A percentile compares a stretch with the other conserved stretches of the same genome.
Evolutionary conservation across 768 basidiomycete genomes (phyloP).

Genomic region (Vararia minispora): DNA sequence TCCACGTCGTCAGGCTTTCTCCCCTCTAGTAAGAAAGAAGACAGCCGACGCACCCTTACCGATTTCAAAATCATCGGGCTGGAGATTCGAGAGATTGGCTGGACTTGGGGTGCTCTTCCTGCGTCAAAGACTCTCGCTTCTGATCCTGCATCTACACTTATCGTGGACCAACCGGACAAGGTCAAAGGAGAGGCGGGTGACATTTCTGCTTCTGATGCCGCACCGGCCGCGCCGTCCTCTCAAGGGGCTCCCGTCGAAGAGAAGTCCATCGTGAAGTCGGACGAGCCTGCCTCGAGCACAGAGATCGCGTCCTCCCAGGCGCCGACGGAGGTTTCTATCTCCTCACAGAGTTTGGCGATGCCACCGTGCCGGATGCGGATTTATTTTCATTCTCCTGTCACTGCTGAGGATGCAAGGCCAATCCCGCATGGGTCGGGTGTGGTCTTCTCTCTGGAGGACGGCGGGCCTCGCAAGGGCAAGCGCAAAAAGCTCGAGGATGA

Average conservation of each 20-base stretch:
- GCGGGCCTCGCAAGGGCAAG: constrained; percentile 58
- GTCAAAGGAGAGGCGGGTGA: constrained; percentile 2
- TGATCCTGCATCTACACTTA: no score
- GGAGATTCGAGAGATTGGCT: constrained; percentile 69
- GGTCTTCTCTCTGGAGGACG: constrained; percentile 36
- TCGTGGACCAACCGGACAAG: constrained; percentile 1
- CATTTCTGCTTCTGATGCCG: constrained; percentile 1
- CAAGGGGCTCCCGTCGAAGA: background rate
- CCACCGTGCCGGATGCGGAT: constrained; percentile 78
- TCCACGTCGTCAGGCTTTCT: constrained; percentile 12
- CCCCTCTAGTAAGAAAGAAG: constrained; percentile 65
- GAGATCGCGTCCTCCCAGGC: no score
- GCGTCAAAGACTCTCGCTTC: constrained; percentile 15
- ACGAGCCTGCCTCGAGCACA: constrained; percentile 18
- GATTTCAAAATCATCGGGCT: constrained; percentile 97
- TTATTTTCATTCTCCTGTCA: constrained; percentile 86
- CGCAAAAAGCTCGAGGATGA: constrained; percentile 86
- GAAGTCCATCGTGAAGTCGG: constrained; percentile 1
- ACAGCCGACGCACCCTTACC: constrained; percentile 85
- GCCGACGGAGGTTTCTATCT: constrained; percentile 21
- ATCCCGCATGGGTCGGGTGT: constrained; percentile 49
- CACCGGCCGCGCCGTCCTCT: background rate
- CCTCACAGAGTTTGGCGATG: no score
- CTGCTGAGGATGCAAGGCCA: constrained; percentile 68
- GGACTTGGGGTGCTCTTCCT: constrained; percentile 75